Evolutionary conservation across 2,329 filamentous ascomycete genomes (phyloP).

Genomic region (Diplodia corticola): DNA sequence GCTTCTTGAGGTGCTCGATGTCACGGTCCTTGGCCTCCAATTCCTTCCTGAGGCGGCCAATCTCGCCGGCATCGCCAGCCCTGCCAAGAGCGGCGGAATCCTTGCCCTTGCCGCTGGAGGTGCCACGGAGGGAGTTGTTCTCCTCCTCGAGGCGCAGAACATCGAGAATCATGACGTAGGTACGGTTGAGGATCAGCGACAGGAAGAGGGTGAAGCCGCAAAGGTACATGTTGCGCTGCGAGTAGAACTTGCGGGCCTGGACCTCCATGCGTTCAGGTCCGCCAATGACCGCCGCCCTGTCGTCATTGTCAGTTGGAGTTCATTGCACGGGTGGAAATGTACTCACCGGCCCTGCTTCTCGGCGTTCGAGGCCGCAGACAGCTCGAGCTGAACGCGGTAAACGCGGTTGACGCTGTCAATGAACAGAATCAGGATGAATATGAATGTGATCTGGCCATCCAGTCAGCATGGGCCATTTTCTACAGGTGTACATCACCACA

Average conservation of each 20-base stretch:
- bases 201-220: constrained; percentile 99
- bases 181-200: constrained; percentile 97
- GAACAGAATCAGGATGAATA: constrained; percentile 98
- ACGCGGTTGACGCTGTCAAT: constrained; percentile 95
- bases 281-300: constrained; percentile 69
- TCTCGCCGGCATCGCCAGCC: constrained; percentile 73
- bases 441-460: constrained; percentile 76
- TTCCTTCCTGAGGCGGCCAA: constrained; percentile 66
- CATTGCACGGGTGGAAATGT: constrained; percentile 24
- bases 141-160: constrained; percentile 89
- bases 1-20: constrained; percentile 87
- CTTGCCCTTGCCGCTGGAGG: constrained; percentile 52
- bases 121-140: constrained; percentile 77
- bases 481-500: neutral
- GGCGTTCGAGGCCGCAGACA: constrained; percentile 70
- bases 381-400: constrained; percentile 92
- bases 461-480: neutral
- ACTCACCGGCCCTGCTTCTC: constrained; percentile 53
- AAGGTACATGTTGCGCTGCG: constrained; percentile 99
- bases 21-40: constrained; percentile 76
- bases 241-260: constrained; percentile 99
- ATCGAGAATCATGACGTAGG: constrained; percentile 95
- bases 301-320: neutral
- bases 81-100: constrained; percentile 70
- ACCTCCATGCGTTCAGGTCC: constrained; percentile 95